A percentile compares a stretch with the other conserved stretches of the same genome.
Evolutionary conservation across 2,329 filamentous ascomycete genomes (phyloP).

Genomic region (Colletotrichum gigasporum): DNA sequence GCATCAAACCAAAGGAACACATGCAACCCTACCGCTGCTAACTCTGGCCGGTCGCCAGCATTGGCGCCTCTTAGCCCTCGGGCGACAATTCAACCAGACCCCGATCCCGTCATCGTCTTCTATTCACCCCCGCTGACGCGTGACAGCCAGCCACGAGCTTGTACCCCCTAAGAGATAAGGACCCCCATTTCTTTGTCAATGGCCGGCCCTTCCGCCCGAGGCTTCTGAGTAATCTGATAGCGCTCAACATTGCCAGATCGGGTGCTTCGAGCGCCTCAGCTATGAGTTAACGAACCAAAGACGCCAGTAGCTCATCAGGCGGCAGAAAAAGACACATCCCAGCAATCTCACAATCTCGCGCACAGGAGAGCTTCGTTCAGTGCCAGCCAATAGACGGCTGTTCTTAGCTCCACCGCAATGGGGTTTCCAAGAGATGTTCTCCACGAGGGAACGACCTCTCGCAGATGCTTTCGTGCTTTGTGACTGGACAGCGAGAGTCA

Average conservation of each 20-base stretch:
- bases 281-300: background rate
- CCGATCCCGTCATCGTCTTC: conserved; percentile 14
- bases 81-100: background rate
- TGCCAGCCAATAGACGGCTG: background rate
- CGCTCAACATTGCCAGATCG: background rate
- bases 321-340: conserved; percentile 1
- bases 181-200: background rate
- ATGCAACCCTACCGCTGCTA: background rate
- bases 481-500: conserved; percentile 23
- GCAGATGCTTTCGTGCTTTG: background rate
- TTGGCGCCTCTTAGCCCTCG: background rate
- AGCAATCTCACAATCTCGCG: conserved; percentile 6
- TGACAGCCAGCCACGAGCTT: background rate
- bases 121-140: background rate
- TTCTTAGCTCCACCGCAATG: conserved; percentile 2
- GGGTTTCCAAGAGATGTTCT: background rate
- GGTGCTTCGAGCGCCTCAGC: conserved; percentile 10
- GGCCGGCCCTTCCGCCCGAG: background rate
- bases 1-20: background rate
- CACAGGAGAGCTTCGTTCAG: background rate
- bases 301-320: background rate
- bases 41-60: background rate
- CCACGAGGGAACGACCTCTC: conserved; percentile 5
- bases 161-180: background rate
- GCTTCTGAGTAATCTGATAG: background rate